These are phyloP conservation scores for Rugonectria rugulosa DNA, from an alignment of 2,329 filamentous ascomycete species.

Conservation along the genomic window DNA sequence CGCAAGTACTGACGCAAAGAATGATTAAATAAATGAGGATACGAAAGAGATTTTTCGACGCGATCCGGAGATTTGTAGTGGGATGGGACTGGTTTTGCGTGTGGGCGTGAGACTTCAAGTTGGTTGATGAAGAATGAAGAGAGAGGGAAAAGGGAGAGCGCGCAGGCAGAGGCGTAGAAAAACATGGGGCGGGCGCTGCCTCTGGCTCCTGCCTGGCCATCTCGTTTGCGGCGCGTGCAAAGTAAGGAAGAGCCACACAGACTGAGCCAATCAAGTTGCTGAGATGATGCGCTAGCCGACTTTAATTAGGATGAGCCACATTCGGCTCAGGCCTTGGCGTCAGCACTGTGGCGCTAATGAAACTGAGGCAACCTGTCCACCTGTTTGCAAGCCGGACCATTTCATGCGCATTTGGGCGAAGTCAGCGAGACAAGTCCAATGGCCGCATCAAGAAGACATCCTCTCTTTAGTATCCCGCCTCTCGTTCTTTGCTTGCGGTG, in stretches of 20 bases:
- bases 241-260: constrained; percentile 17
- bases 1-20: constrained; percentile 12
- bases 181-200: constrained; percentile 38
- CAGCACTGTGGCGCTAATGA: constrained; percentile 24
- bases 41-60: constrained; percentile 22
- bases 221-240: constrained; percentile 18
- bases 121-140: constrained; percentile 31
- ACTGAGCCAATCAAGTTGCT: constrained; percentile 21
- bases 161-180: constrained; percentile 30
- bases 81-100: constrained; percentile 26
- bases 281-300: constrained; percentile 21
- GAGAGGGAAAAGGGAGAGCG: constrained; percentile 13
- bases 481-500: too few species aligned
- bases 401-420: constrained; percentile 20
- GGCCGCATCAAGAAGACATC: background rate
- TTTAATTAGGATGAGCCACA: constrained; percentile 27
- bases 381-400: constrained; percentile 7
- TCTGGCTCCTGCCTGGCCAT: constrained; percentile 31
- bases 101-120: constrained; percentile 30
- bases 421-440: background rate
- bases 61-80: constrained; percentile 24
- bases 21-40: constrained; percentile 27
- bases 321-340: constrained; percentile 24
- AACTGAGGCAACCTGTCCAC: constrained; percentile 18
- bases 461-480: too few species aligned